Conservation (phyloP, 23 red algal species). For the Gracilaria domingensis region DNA sequence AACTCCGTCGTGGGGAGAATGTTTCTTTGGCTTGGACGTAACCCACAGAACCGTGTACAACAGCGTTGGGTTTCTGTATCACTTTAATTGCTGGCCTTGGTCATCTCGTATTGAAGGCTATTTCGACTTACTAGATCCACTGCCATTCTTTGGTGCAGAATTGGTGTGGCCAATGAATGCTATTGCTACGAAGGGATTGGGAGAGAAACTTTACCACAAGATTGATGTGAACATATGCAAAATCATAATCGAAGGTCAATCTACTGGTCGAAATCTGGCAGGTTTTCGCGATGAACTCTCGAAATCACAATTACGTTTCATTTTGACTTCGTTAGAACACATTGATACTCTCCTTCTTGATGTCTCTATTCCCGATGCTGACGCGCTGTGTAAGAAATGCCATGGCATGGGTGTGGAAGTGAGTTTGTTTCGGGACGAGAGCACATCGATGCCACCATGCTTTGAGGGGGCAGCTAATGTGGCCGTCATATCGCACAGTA, state of each 20-base stretch:
- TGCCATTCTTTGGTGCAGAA: conserved; percentile 75
- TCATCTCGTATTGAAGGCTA: conserved; percentile 53
- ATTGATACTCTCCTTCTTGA: conserved; percentile 66
- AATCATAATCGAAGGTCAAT: conserved; percentile 65
- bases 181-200: conserved; percentile 27
- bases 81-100: conserved; percentile 78
- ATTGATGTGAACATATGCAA: conserved; percentile 89
- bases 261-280: conserved; percentile 30
- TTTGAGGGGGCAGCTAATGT: neutral
- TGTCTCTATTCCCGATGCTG: conserved; percentile 6
- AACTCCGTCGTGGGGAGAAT: conserved; percentile 68
- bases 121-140: conserved; percentile 46
- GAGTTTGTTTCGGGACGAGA: conserved; percentile 5
- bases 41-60: neutral
- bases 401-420: neutral
- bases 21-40: conserved; percentile 74
- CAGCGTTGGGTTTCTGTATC: conserved; percentile 65
- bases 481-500: neutral
- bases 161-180: conserved; percentile 68
- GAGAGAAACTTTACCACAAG: conserved; percentile 21
- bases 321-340: conserved; percentile 10
- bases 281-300: conserved; percentile 27
- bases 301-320: conserved; percentile 1
- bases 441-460: neutral
- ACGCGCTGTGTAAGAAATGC: neutral